Base-by-base conservation (phyloP, 2,329 filamentous ascomycete genomes). In the Emericellopsis cladophorae region DNA sequence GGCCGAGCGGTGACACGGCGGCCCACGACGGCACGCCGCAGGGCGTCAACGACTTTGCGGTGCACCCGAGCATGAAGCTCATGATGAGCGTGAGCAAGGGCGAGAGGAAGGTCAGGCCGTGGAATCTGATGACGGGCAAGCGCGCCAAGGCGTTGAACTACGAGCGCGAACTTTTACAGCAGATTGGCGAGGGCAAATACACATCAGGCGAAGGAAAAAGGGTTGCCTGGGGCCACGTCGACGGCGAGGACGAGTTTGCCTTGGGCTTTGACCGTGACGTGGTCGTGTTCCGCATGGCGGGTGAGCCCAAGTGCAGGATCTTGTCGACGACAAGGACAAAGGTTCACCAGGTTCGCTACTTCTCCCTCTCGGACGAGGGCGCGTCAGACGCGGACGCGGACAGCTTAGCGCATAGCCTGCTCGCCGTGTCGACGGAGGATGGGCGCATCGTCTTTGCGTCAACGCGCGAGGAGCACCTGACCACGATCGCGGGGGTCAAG, bases 61-160 rank as follows among this genome's bases (percentile, higher is more conserved):
- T 98, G 22, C 92, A 98, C 58, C 90, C 92, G 1, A 93, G 85
- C 58, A 86, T 94, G 74, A 96, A 95, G 65, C 68, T 98, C 39
- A 95, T 96, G 85, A 78, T 98, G 45, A 93, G 79, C 51, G 88
- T 96, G 8, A 83, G 86, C 49, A 86, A 82, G 52, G 88, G 88
- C 48, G 92, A 98, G 65, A 80, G 79, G 48, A 87, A 81, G 54
- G 93, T 98, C 84, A 71, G 92, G 48, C 61, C 96, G 48, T 98
- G 92, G 92, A 96, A 98, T 55, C 60, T 98, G 47, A 88, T 96
- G 48, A 96, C 90, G 3, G 92, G 89, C 14, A 94, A 90, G 66
- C 95, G 95, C 65, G 89, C 89, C 1, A 87, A 89, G 24, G 89
- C 95, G 40, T 65, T 98, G 50, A 92, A 85, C 56, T 96, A 96